Conservation (phyloP, 2,329 filamentous ascomycete genomes). For the Daldinia sp. region DNA sequence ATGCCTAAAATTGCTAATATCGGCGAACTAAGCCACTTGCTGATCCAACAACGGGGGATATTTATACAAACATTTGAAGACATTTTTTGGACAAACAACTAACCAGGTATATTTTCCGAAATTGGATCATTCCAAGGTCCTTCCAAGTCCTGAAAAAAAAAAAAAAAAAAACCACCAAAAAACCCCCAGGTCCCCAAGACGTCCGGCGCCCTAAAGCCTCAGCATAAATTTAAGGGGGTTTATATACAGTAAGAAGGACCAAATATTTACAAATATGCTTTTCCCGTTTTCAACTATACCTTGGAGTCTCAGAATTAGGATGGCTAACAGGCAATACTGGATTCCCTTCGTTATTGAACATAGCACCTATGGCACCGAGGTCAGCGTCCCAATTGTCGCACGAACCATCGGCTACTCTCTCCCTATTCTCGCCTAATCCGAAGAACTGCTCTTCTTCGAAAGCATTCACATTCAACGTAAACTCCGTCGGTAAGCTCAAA, state of each 20-base stretch:
- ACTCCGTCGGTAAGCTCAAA: background rate
- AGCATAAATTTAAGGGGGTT: too few relatives aligned
- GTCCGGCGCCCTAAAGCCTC: too few relatives aligned
- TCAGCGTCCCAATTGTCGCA: background rate
- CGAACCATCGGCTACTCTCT: background rate
- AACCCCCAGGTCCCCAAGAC: too few relatives aligned
- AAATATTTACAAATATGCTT: too few relatives aligned
- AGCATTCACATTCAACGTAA: background rate
- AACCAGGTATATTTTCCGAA: background rate
- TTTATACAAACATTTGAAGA: background rate
- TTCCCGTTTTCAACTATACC: background rate
- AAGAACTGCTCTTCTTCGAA: background rate
- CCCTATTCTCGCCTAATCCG: background rate
- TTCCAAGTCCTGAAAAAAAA: too few relatives aligned
- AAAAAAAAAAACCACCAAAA: too few relatives aligned
- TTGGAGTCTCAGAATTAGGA: background rate
- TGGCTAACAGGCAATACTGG: background rate
- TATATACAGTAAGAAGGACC: too few relatives aligned
- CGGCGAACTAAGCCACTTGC: background rate
- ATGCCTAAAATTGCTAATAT: too few relatives aligned
- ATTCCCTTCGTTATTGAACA: background rate
- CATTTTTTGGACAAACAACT: too few relatives aligned
- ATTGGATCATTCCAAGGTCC: too few relatives aligned
- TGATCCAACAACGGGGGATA: background rate
- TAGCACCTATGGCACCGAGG: background rate